These are phyloP conservation scores for Striga asiatica DNA, from an alignment of 257 asterid genomes.

Conservation along the genomic window DNA sequence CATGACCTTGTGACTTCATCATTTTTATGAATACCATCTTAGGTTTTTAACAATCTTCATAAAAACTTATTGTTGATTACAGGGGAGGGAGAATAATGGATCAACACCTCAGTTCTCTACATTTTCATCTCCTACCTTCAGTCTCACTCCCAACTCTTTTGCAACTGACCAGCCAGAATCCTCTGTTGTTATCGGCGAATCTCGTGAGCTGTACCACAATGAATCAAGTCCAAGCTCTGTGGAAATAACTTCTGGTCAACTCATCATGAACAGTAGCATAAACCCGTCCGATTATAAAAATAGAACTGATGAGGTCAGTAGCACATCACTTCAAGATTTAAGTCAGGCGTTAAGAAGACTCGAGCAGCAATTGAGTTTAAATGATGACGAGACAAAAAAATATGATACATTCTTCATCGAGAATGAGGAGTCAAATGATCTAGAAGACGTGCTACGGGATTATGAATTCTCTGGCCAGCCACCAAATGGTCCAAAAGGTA, in stretches of 20 bases:
- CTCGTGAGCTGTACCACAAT: slow-evolving; percentile 34
- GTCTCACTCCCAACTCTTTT: slow-evolving; percentile 41
- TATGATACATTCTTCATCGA: slow-evolving; percentile 18
- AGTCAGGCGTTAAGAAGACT: slow-evolving; percentile 53
- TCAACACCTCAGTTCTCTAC: slow-evolving; percentile 38
- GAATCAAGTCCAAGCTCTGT: slow-evolving; percentile 52
- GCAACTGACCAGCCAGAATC: slow-evolving; percentile 41
- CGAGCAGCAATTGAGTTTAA: slow-evolving; percentile 69
- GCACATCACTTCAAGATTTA: slow-evolving; percentile 40
- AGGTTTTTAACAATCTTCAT: too few species aligned
- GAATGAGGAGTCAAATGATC: slow-evolving; percentile 36
- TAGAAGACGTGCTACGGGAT: slow-evolving; percentile 28
- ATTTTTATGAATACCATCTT: too few species aligned
- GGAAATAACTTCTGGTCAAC: slow-evolving; percentile 50
- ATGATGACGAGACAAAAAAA: slow-evolving; percentile 45
- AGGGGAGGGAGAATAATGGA: slow-evolving; percentile 50
- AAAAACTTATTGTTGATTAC: slow-evolving; percentile 17
- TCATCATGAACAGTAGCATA: slow-evolving; percentile 14
- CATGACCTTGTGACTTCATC: too few species aligned
- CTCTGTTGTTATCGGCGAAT: slow-evolving; percentile 36
- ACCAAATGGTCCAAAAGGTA: slow-evolving; percentile 37
- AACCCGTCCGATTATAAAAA: slow-evolving; percentile 21
- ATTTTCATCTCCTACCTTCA: slow-evolving; percentile 32
- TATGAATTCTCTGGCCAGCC: slow-evolving; percentile 34
- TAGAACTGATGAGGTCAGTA: slow-evolving; percentile 32